phyloP scores from a whole-genome alignment of 2,329 filamentous ascomycete species.

The Aspergillus fijiensis region DNA sequence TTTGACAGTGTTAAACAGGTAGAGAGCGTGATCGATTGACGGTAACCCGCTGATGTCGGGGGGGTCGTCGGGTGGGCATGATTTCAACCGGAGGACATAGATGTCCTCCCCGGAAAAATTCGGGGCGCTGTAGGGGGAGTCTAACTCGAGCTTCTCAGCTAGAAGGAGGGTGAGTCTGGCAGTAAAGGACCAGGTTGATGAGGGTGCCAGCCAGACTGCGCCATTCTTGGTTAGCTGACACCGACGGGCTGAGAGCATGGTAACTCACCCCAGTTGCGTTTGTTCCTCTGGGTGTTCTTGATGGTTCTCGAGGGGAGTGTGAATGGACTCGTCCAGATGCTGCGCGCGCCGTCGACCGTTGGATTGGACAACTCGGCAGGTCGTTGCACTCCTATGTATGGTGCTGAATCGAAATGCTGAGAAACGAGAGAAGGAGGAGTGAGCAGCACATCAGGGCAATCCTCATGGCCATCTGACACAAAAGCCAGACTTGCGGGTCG shows the following conservation, averaged over 20 bases:
- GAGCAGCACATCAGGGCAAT: too few species aligned
- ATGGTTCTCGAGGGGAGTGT: slow-evolving; percentile 19
- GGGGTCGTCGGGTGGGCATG: slow-evolving; percentile 8
- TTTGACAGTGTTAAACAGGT: slow-evolving; percentile 20
- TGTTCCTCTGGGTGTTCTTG: slow-evolving; percentile 17
- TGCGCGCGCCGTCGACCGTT: not conserved
- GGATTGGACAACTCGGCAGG: not conserved
- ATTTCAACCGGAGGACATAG: slow-evolving; percentile 26
- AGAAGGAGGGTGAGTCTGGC: slow-evolving; percentile 26
- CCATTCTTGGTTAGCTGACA: not conserved
- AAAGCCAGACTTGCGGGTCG: too few species aligned
- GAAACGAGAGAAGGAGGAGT: too few species aligned
- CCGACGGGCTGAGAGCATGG: not conserved
- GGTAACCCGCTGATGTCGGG: slow-evolving; percentile 27
- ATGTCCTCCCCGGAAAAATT: slow-evolving; percentile 30
- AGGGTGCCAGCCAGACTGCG: slow-evolving; percentile 24
- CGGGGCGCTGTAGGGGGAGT: slow-evolving; percentile 29
- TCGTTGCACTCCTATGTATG: not conserved
- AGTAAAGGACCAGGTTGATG: slow-evolving; percentile 28
- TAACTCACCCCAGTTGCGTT: slow-evolving; percentile 38
- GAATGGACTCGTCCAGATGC: slow-evolving; percentile 25
- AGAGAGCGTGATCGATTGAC: slow-evolving; percentile 18
- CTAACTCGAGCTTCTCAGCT: slow-evolving; percentile 21
- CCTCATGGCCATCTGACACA: too few species aligned
- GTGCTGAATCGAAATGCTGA: not conserved